Percentiles rank a stretch among this genome's conserved stretches.
Evolutionary conservation across 176 grass and related monocot genomes (phyloP).

Genomic region (Juncus inflexus): DNA sequence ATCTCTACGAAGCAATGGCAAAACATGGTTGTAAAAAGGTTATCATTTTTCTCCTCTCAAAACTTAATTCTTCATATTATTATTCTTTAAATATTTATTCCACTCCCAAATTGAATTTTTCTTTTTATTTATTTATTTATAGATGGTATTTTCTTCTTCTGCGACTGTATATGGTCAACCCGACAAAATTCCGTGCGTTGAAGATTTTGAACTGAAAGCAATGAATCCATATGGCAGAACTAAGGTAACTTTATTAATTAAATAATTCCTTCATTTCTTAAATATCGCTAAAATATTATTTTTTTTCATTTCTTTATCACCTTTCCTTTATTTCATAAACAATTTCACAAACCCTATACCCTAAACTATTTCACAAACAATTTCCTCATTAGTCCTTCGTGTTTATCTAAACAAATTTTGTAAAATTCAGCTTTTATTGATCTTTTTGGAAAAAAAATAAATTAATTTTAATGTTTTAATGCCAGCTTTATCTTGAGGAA

Average conservation of each 20-base stretch:
- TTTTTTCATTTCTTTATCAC: not conserved
- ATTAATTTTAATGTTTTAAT: not conserved
- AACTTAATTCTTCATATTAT: not conserved
- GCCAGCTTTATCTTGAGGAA: conserved; percentile 83
- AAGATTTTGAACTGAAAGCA: conserved; percentile 63
- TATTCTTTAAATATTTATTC: not conserved
- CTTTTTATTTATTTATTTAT: not conserved
- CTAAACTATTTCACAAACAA: too few relatives aligned
- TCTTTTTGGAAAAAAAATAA: not conserved
- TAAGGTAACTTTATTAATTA: conserved; percentile 39
- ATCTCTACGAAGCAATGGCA: conserved; percentile 68
- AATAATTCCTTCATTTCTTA: not conserved
- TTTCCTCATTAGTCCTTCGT: too few relatives aligned
- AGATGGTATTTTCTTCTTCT: conserved; percentile 90
- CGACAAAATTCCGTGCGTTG: conserved; percentile 63
- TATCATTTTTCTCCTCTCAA: conserved; percentile 15
- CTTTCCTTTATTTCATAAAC: not conserved
- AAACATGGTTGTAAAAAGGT: conserved; percentile 81
- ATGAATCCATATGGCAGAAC: conserved; percentile 93
- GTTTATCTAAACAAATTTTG: too few relatives aligned
- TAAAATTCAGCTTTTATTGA: too few relatives aligned
- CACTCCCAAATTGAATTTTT: not conserved
- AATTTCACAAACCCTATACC: too few relatives aligned
- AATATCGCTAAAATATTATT: not conserved
- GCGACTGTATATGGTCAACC: conserved; percentile 84